phyloP scores from a whole-genome alignment of 2,329 filamentous ascomycete genomes.

The Tolypocladium ovalisporum region DNA sequence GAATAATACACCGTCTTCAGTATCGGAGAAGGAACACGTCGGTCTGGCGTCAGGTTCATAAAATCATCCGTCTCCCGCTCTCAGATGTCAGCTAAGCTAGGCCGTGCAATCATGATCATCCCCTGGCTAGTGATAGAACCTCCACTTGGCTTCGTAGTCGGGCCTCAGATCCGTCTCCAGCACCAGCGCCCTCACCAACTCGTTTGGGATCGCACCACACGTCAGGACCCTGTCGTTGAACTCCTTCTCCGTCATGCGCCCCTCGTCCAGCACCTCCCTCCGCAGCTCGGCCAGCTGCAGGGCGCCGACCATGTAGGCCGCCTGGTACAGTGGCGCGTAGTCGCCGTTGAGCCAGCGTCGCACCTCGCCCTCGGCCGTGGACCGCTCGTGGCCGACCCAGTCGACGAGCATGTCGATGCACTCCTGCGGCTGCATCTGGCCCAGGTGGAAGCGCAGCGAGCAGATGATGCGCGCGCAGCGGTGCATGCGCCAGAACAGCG shows the following conservation, averaged over 20 bases:
- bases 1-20: not conserved
- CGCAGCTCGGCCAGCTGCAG: slow-evolving; percentile 42
- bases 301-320: slow-evolving; percentile 48
- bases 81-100: too few relatives aligned
- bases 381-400: slow-evolving; percentile 46
- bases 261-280: slow-evolving; percentile 30
- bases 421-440: slow-evolving; percentile 38
- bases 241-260: slow-evolving; percentile 33
- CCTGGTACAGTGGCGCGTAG: slow-evolving; percentile 48
- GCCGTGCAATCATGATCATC: too few relatives aligned
- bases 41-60: too few relatives aligned
- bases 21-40: not conserved
- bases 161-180: slow-evolving; percentile 25
- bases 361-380: slow-evolving; percentile 50
- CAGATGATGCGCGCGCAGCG: slow-evolving; percentile 49
- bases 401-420: slow-evolving; percentile 47
- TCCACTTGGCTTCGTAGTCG: slow-evolving; percentile 38
- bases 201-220: slow-evolving; percentile 42
- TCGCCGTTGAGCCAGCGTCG: slow-evolving; percentile 43
- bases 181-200: slow-evolving; percentile 39
- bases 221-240: slow-evolving; percentile 44
- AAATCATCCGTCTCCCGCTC: too few relatives aligned
- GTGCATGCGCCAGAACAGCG: slow-evolving; percentile 53
- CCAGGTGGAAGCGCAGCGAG: slow-evolving; percentile 46
- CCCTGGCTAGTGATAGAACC: slow-evolving; percentile 26